A percentile compares a stretch with the other conserved stretches of the same genome.
Conservation (phyloP, 257 asterid species). For the Capsicum pubescens region DNA sequence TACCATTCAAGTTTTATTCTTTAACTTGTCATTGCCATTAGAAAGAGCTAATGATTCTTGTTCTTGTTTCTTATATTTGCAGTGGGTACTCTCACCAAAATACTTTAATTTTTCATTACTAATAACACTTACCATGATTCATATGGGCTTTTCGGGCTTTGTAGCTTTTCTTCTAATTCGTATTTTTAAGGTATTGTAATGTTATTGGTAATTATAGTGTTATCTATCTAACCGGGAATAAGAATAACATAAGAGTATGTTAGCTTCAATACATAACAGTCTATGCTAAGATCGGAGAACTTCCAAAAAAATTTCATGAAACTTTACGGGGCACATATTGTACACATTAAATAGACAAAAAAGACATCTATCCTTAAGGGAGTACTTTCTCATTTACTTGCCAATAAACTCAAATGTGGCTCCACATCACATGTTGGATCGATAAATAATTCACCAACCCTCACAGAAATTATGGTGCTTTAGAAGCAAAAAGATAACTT, state of each 20-base stretch:
- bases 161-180: conserved; percentile 92
- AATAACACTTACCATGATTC: conserved; percentile 95
- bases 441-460: conserved; percentile 8
- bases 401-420: conserved; percentile 13
- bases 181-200: conserved; percentile 74
- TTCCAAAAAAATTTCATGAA: not conserved
- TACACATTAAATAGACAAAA: not conserved
- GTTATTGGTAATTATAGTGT: conserved; percentile 11
- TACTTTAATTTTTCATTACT: conserved; percentile 96
- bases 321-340: not conserved
- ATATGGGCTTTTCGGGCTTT: conserved; percentile 95
- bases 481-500: not conserved
- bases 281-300: not conserved
- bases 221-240: not conserved
- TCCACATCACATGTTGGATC: conserved; percentile 4
- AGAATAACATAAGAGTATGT: not conserved
- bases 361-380: not conserved
- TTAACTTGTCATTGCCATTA: not conserved
- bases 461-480: not conserved
- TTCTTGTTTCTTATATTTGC: conserved; percentile 36
- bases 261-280: not conserved
- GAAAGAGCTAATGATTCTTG: conserved; percentile 23
- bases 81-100: conserved; percentile 99
- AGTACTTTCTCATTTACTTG: not conserved
- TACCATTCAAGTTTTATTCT: not conserved